Evolutionary conservation across 257 asterid species (phyloP), one percentile per base, ranked within the genome.

Genomic region (Nicotiana paniculata): DNA sequence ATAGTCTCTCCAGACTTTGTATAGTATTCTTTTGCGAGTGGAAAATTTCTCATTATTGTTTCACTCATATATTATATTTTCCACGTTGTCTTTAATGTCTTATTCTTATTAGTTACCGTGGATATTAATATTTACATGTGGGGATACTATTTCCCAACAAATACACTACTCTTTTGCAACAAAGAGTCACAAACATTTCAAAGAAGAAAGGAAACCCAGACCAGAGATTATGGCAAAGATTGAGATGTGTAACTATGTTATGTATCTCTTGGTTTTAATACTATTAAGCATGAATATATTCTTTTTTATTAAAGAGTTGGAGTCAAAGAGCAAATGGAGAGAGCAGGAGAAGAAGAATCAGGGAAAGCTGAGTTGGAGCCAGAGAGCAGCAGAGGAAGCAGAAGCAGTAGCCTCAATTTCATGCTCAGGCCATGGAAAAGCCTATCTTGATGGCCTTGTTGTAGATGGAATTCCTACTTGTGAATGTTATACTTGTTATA

Each of bases 361-460:
- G 54, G 69, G 62, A 85, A 82, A 39, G 15, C 11, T 91, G 82
- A 88, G 85, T 16, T 92, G 98, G 98, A 89, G 86, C 58, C 39
- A 30, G 75, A 77, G 51, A 33, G 97, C 97, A 26, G 97, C 96
- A 2, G 86, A 75, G 21, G 91, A 91, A 87, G 97, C 97, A 1
- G 97, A 93, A 84, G 87, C 86, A 9, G 95, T 86, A 61, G 97
- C 97, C 0, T 66, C 81, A 2, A 77, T 86, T 2, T 33, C 83
- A 8, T 93, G 98, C 64, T 91, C 95, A 2, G 94, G 90, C 6
- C 93, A 93, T 86, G 98, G 98, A 51, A 86, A 85, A 84, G 93
- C 95, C 33, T 93, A 82, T 82, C 54, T 87, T 82, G 91, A 88
- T 86, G 92, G 97, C 26, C 3, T 80, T 11, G 2, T 24, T 2